Evolutionary conservation across 129 eudicot genomes (phyloP).

Genomic region (Ambrosia artemisiifolia): DNA sequence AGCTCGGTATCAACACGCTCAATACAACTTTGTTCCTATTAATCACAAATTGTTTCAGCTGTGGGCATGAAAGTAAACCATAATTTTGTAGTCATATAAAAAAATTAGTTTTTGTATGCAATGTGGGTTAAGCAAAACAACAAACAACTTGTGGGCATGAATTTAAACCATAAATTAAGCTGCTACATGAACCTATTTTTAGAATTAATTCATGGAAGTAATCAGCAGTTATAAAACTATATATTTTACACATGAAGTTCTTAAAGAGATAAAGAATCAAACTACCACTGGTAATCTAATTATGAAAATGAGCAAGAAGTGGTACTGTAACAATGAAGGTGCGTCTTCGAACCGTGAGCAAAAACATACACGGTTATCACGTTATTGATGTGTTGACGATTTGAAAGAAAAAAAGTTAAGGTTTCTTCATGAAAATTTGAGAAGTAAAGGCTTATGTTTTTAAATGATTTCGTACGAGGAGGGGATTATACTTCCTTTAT

Average conservation of each 20-base stretch:
- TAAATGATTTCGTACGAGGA: too few relatives aligned
- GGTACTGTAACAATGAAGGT: too few relatives aligned
- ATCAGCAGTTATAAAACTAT: neutral
- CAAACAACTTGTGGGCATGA: neutral
- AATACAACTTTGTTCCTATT: slow-evolving; percentile 94
- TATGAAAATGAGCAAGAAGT: too few relatives aligned
- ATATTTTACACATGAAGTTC: neutral
- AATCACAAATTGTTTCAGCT: slow-evolving; percentile 80
- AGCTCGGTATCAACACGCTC: slow-evolving; percentile 87
- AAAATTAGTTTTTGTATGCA: too few relatives aligned
- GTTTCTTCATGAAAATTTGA: too few relatives aligned
- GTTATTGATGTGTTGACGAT: too few relatives aligned
- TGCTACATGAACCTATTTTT: neutral
- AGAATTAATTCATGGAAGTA: neutral
- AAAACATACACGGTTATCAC: too few relatives aligned
- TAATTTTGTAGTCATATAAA: slow-evolving; percentile 65
- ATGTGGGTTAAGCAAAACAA: slow-evolving; percentile 3
- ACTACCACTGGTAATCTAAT: neutral
- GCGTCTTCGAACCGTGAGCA: too few relatives aligned
- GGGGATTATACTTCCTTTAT: too few relatives aligned
- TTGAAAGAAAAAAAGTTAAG: too few relatives aligned
- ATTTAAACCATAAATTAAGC: neutral
- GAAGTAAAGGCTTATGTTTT: too few relatives aligned
- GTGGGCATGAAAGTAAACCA: slow-evolving; percentile 91
- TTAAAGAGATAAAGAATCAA: neutral